phyloP scores from a whole-genome alignment of 75 land plant genomes.

The Picea glauca region DNA sequence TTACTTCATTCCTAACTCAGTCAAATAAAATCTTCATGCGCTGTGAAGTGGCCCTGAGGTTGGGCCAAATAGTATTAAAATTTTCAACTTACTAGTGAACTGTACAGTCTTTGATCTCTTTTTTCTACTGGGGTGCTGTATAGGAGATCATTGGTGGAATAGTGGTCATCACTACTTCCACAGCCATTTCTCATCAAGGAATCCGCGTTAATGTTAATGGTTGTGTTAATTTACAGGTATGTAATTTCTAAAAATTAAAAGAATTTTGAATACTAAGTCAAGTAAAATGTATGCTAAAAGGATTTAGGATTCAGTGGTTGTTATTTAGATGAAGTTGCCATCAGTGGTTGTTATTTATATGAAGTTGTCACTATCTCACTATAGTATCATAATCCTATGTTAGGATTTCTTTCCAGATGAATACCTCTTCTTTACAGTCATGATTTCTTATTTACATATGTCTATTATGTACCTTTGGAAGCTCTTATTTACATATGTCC shows the following conservation, averaged over 20 bases:
- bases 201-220: conserved; percentile 36
- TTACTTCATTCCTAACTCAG: not conserved
- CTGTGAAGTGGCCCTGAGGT: not conserved
- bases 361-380: too few species aligned
- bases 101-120: not conserved
- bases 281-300: too few species aligned
- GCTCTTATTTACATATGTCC: not conserved
- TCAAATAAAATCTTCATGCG: not conserved
- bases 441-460: not conserved
- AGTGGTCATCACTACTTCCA: conserved; percentile 28
- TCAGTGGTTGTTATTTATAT: too few species aligned
- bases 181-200: conserved; percentile 37
- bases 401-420: not conserved
- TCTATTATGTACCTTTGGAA: not conserved
- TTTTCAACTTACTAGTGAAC: too few species aligned
- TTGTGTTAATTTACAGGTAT: conserved; percentile 50
- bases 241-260: too few species aligned
- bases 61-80: too few species aligned
- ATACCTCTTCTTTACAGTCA: not conserved
- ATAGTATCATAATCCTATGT: not conserved
- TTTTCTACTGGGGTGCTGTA: not conserved
- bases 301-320: too few species aligned
- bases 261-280: too few species aligned
- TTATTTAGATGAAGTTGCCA: too few species aligned
- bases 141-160: conserved; percentile 44